Percentiles rank a stretch among this genome's conserved stretches.
Evolutionary conservation across 225 moss, liverwort and hornwort species (phyloP).

Genomic region (Marchantia paleacea): DNA sequence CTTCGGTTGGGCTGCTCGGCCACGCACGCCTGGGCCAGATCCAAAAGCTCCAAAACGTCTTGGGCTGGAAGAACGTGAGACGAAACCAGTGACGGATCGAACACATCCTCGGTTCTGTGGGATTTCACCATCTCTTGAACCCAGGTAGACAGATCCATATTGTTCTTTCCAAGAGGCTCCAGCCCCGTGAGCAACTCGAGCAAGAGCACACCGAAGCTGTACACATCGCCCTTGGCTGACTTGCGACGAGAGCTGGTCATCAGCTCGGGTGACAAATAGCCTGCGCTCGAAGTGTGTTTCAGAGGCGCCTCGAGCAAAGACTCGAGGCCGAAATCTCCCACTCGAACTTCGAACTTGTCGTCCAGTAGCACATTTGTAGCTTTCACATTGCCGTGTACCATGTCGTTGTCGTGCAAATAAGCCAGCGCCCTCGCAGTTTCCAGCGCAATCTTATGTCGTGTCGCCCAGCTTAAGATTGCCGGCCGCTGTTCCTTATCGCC

Average conservation of each 20-base stretch:
- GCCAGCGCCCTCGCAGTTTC: conserved; percentile 42
- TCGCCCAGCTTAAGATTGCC: conserved; percentile 28
- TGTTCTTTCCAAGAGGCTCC: conserved; percentile 28
- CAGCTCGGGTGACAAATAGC: conserved; percentile 41
- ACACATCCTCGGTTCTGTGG: conserved; percentile 35
- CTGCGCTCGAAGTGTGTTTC: conserved; percentile 14
- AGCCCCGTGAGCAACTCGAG: conserved; percentile 44
- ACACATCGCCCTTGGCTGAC: conserved; percentile 38
- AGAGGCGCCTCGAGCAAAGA: conserved; percentile 25
- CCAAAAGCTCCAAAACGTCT: conserved; percentile 43
- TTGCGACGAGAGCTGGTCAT: conserved; percentile 4
- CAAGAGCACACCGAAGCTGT: conserved; percentile 45
- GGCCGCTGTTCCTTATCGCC: conserved; percentile 14
- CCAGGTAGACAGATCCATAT: conserved; percentile 36
- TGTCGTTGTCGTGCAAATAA: conserved; percentile 38
- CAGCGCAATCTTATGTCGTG: conserved; percentile 38
- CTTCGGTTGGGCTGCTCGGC: conserved; percentile 29
- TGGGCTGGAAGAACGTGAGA: conserved; percentile 39
- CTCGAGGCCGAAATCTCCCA: conserved; percentile 41
- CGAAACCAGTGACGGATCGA: conserved; percentile 39
- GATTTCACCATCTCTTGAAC: conserved; percentile 37
- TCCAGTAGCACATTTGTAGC: conserved; percentile 43
- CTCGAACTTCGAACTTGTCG: conserved; percentile 31
- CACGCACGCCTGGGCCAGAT: conserved; percentile 41
- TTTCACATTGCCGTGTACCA: conserved; percentile 43